Evolutionary conservation across 2,329 filamentous ascomycete species (phyloP), one percentile per base, ranked within the genome.

Genomic region (Fusarium sublunatum): DNA sequence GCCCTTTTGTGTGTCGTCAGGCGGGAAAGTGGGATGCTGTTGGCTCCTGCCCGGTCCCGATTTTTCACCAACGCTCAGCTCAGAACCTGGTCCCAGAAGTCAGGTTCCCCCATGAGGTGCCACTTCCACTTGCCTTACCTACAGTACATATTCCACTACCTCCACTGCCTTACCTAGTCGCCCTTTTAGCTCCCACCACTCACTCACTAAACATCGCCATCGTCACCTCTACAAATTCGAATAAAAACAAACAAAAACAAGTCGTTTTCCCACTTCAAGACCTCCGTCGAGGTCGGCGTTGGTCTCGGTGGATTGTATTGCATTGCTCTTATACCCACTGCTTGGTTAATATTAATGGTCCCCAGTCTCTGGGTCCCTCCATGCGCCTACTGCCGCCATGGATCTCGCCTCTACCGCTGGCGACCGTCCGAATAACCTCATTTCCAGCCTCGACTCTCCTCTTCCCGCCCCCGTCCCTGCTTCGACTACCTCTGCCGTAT

Each of bases 361-460:
- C 44, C 58, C 58, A 54, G 38, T 58, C 56, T 46, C 51, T 47
- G 60, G 54, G 45, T 61, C 60, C 41, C 69, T 70, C 65, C 52
- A 71, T 71, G 69, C 69, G 53, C 58, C 52, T 55, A 46, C 60
- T 58, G 54, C 60, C 63, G 58, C 69, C 59, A 71, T 71, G 69
- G 69, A 71, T 71, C 67, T 71, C 69, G 67, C 69, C 52, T 61
- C 69, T 34, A 64, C 69, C 34, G 32, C 42, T 25, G 57, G 69
- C 69, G 69, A 71, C 64, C 61, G 69, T 63, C 67, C 69, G 69
- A 71, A 70, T 67, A 67, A 55, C 69, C 52, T 67, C 65, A 65
- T 61, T 45, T 24, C 53, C 64, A 66, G 45, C 45, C 64, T 68
- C 61, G 69, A 71, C 31, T 63, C 61, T 38, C 72, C 77, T 53